Evolutionary conservation across 2,329 filamentous ascomycete genomes (phyloP), one percentile per base, ranked within the genome.

Genomic region (Uncinocarpus reesii): DNA sequence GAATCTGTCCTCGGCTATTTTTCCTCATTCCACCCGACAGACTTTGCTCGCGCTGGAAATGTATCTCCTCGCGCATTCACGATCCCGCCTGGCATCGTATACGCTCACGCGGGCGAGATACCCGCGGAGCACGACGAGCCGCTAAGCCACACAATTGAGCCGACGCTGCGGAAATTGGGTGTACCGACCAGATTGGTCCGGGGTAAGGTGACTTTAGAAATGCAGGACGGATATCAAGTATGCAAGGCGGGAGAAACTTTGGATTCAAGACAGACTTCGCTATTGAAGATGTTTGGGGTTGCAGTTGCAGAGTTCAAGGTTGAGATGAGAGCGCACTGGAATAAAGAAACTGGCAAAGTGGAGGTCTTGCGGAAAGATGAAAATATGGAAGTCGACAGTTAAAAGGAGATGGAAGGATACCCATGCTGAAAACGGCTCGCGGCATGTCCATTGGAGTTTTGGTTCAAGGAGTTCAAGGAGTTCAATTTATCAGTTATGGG

Each of bases 231-330:
- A 20, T 93, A 89, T 64, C 76, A 76, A 7, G 80, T 98, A 42
- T 96, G 90, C 71, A 81, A 80, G 60, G 82, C 88, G 66, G 92
- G 90, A 8, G 80, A 95, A 62, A 76, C 80, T 37, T 70, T 98
- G 57, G 89, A 95, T 68, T 89, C 85, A 57, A 78, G 90, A 59
- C 92, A 98, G 76, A 95, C 92, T 49, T 83, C 88, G 55, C 71
- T 98, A 62, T 68, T 98, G 67, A 96, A 96, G 78, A 75, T 95
- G 60, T 96, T 98, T 69, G 84, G 87, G 46, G 79, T 95, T 49
- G 86, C 85, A 54, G 79, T 92, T 69, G 86, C 87, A 50, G 88
- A 96, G 71, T 98, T 98, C 72, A 82, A 76, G 65, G 81, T 98
- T 50, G 76, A 80, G 60, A 71, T 94, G 56, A 71, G 84, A 65